These are phyloP conservation scores for Aspergillus pseudotamarii DNA, from an alignment of 2,329 filamentous ascomycete species.

Conservation along the genomic window DNA sequence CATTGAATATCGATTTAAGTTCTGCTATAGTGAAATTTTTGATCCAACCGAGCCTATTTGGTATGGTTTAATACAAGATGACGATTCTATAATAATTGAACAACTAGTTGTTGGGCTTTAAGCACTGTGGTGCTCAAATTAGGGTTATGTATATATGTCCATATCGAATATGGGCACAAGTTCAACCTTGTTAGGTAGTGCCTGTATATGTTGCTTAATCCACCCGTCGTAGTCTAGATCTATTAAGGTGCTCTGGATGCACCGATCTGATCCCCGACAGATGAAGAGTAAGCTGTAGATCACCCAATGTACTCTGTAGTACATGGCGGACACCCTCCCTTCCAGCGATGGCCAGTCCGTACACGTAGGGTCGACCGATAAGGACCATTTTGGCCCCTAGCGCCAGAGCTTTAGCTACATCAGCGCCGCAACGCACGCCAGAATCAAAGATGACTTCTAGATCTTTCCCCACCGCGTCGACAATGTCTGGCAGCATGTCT, in stretches of 20 bases:
- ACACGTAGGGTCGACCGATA: constrained; percentile 56
- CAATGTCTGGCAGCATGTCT: constrained; percentile 58
- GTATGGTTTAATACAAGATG: too few species aligned
- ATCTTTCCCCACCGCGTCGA: constrained; percentile 41
- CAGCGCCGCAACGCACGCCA: constrained; percentile 49
- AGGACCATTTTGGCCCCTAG: constrained; percentile 58
- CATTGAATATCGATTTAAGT: too few species aligned
- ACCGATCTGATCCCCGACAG: constrained; percentile 15
- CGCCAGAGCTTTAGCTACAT: constrained; percentile 52
- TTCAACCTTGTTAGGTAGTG: not conserved
- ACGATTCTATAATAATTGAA: too few species aligned
- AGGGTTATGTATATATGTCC: too few species aligned
- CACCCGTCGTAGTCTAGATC: not conserved
- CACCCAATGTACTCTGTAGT: constrained; percentile 35
- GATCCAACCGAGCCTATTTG: too few species aligned
- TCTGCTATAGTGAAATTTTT: too few species aligned
- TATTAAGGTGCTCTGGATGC: constrained; percentile 16
- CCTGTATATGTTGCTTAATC: not conserved
- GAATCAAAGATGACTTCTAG: constrained; percentile 51
- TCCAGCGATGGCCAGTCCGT: constrained; percentile 58
- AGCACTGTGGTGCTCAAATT: too few species aligned
- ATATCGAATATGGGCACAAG: not conserved
- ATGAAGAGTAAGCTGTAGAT: constrained; percentile 30
- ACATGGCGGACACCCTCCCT: constrained; percentile 57
- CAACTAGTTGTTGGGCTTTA: too few species aligned